Conservation (phyloP, 805 yeast genomes). For the Kodamaea sagamina region DNA sequence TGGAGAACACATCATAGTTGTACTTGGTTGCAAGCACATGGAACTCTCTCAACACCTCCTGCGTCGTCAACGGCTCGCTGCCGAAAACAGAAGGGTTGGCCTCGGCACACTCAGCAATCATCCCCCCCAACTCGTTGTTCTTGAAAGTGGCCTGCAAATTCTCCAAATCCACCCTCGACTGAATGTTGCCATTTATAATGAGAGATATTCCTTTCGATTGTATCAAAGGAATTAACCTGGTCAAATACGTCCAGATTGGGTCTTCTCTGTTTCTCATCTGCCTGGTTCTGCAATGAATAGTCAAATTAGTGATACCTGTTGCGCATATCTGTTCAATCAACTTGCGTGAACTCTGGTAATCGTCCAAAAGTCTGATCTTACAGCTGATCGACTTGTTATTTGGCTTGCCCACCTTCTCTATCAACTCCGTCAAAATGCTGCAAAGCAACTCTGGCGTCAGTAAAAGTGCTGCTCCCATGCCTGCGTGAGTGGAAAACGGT, state of each 20-base stretch:
- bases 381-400: conserved; percentile 80
- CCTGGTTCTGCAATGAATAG: conserved; percentile 89
- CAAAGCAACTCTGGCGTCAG: conserved; percentile 78
- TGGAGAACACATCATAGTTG: conserved; percentile 57
- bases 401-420: conserved; percentile 78
- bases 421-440: conserved; percentile 66
- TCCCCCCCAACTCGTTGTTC: conserved; percentile 69
- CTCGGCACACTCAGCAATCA: conserved; percentile 94
- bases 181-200: conserved; percentile 79
- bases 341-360: conserved; percentile 55
- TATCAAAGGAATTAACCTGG: conserved; percentile 62
- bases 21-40: conserved; percentile 51
- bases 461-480: conserved; percentile 96
- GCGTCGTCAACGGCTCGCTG: conserved; percentile 53
- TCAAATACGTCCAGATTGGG: conserved; percentile 73
- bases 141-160: conserved; percentile 55
- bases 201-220: conserved; percentile 64
- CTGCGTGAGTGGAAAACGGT: conserved; percentile 89
- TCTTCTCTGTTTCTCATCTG: conserved; percentile 85
- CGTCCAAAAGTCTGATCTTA: conserved; percentile 78
- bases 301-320: conserved; percentile 85
- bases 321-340: conserved; percentile 52
- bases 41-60: conserved; percentile 55
- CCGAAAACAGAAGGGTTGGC: conserved; percentile 76
- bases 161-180: conserved; percentile 52